These are phyloP conservation scores for Aspergillus sp. DNA, from an alignment of 2,329 filamentous ascomycete species.

Conservation along the genomic window DNA sequence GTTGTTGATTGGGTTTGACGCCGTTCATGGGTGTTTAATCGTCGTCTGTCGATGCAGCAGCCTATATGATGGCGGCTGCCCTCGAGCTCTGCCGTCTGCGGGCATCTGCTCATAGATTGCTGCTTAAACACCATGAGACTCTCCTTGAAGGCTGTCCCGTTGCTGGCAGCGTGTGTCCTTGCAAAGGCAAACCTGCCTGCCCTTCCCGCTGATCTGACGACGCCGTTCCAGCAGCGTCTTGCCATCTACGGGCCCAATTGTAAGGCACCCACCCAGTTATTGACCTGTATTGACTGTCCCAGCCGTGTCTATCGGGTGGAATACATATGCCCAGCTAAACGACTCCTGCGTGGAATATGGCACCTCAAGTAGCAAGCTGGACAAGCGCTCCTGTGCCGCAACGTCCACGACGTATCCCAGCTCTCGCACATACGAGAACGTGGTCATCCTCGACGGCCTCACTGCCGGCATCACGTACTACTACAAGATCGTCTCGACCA, in stretches of 20 bases:
- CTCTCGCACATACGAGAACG: slow-evolving; percentile 56
- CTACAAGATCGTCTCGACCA: slow-evolving; percentile 59
- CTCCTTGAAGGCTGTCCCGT: slow-evolving; percentile 17
- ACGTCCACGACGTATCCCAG: slow-evolving; percentile 52
- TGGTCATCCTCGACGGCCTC: slow-evolving; percentile 49
- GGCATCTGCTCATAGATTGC: no score
- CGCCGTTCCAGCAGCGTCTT: slow-evolving; percentile 56
- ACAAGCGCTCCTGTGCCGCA: slow-evolving; percentile 45
- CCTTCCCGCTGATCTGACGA: slow-evolving; percentile 52
- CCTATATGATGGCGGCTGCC: not conserved
- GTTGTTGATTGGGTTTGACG: not conserved
- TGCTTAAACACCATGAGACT: no score
- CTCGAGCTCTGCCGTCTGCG: not conserved
- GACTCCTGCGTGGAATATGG: slow-evolving; percentile 56
- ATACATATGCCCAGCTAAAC: slow-evolving; percentile 52
- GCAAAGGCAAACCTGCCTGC: slow-evolving; percentile 44
- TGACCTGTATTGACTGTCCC: not conserved
- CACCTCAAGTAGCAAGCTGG: slow-evolving; percentile 41
- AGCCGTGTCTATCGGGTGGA: slow-evolving; percentile 59
- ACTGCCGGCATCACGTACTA: slow-evolving; percentile 58
- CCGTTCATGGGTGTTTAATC: no score
- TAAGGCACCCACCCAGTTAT: slow-evolving; percentile 18
- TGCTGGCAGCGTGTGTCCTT: slow-evolving; percentile 25
- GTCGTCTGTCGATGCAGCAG: not conserved
- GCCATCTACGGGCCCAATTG: slow-evolving; percentile 52